These are phyloP conservation scores for Yamadazyma atmosphaerica DNA, from an alignment of 1,139 yeast species.

Conservation along the genomic window DNA sequence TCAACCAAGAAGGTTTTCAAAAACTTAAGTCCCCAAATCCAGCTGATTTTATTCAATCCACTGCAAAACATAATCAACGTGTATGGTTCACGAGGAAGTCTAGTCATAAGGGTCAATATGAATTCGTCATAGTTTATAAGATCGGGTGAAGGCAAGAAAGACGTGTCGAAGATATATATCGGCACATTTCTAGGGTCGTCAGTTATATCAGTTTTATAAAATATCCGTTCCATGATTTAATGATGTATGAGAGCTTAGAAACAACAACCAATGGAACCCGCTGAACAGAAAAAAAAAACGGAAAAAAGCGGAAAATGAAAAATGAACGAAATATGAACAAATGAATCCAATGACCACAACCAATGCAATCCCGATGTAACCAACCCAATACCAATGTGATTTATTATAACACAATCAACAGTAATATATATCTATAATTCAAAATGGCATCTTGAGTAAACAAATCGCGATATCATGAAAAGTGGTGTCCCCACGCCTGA, in stretches of 20 bases:
- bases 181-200: conserved; percentile 68
- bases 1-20: conserved; percentile 65
- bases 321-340: background rate
- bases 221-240: conserved; percentile 47
- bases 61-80: conserved; percentile 75
- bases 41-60: conserved; percentile 65
- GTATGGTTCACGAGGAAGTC: conserved; percentile 58
- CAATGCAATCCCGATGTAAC: background rate
- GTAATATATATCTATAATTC: too few relatives aligned
- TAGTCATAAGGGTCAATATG: conserved; percentile 38
- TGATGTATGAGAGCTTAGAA: background rate
- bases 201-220: conserved; percentile 55
- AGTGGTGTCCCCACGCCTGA: background rate
- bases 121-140: conserved; percentile 41
- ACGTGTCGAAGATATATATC: conserved; percentile 71
- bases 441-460: background rate
- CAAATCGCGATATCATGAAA: background rate
- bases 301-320: background rate
- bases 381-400: background rate
- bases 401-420: too few relatives aligned
- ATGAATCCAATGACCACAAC: background rate
- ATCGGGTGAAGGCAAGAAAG: conserved; percentile 66
- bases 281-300: background rate
- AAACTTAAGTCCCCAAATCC: conserved; percentile 82
- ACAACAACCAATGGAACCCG: background rate